Percentiles rank a stretch among this genome's conserved stretches.
phyloP scores from a whole-genome alignment of 495 filamentous ascomycete genomes.

The Gamarada debralockiae region DNA sequence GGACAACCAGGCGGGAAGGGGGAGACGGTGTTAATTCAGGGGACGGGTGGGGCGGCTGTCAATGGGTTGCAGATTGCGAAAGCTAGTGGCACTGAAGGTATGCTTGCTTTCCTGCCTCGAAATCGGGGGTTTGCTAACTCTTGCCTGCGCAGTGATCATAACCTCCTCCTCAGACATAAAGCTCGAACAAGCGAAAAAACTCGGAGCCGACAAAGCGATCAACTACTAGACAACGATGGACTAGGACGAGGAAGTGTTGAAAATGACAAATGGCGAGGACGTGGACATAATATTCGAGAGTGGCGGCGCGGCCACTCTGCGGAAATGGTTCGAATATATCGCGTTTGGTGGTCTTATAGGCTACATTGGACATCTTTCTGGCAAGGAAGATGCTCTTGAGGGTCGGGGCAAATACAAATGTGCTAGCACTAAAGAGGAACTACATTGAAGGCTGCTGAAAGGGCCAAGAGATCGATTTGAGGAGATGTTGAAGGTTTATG shows the following conservation, averaged over 20 bases:
- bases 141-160: conserved; percentile 35
- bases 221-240: conserved; percentile 38
- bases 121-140: not conserved
- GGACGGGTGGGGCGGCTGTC: conserved; percentile 39
- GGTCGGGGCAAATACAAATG: conserved; percentile 33
- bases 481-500: conserved; percentile 32
- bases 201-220: conserved; percentile 40
- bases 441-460: conserved; percentile 32
- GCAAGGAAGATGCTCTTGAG: conserved; percentile 41
- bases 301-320: conserved; percentile 42
- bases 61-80: conserved; percentile 36
- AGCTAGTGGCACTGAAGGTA: conserved; percentile 36
- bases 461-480: conserved; percentile 34
- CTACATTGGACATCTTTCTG: conserved; percentile 39
- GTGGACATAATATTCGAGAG: conserved; percentile 46
- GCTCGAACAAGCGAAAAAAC: conserved; percentile 32
- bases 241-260: conserved; percentile 37
- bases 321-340: conserved; percentile 35
- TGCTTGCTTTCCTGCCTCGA: not conserved
- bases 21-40: conserved; percentile 40
- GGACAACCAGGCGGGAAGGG: conserved; percentile 26
- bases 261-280: conserved; percentile 30
- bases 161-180: conserved; percentile 44
- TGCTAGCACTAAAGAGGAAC: conserved; percentile 34
- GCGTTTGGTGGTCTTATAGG: conserved; percentile 41